Evolutionary conservation across 164 flowering plant genomes (phyloP).

Genomic region (Umbellularia californica): DNA sequence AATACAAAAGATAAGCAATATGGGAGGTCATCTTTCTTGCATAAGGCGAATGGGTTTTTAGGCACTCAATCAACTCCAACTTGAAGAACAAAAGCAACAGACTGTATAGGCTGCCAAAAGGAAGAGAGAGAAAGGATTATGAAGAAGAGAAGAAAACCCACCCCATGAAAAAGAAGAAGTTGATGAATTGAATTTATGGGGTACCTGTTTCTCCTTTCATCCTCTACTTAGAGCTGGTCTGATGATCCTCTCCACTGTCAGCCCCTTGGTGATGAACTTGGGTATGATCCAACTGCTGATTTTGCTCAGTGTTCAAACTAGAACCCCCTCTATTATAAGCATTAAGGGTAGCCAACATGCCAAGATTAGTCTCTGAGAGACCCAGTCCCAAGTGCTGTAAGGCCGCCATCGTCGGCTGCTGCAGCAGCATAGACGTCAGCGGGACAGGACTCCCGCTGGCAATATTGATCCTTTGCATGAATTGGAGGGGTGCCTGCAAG

Average conservation of each 20-base stretch:
- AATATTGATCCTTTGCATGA: slow-evolving; percentile 58
- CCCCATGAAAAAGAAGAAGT: not conserved
- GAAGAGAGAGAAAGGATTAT: not conserved
- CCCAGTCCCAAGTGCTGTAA: slow-evolving; percentile 63
- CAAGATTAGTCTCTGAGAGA: slow-evolving; percentile 56
- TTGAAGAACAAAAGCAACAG: slow-evolving; percentile 10
- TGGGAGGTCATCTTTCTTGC: slow-evolving; percentile 4
- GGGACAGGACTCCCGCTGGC: slow-evolving; percentile 37
- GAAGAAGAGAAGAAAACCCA: not conserved
- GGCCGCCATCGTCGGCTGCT: slow-evolving; percentile 7
- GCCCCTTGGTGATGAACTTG: slow-evolving; percentile 36
- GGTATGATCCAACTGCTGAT: slow-evolving; percentile 42
- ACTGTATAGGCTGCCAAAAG: not conserved
- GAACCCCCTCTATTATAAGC: slow-evolving; percentile 45
- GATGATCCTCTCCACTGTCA: slow-evolving; percentile 59
- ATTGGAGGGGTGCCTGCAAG: slow-evolving; percentile 34
- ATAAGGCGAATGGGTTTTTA: slow-evolving; percentile 6
- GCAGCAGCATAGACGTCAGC: slow-evolving; percentile 48
- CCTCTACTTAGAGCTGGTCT: slow-evolving; percentile 39
- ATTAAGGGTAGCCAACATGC: slow-evolving; percentile 73
- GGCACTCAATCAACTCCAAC: slow-evolving; percentile 10
- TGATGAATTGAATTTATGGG: not conserved
- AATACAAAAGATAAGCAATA: not conserved
- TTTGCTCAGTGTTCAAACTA: slow-evolving; percentile 43
- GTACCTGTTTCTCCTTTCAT: not conserved